These are phyloP conservation scores for Mortierella sp. DNA, from an alignment of 371 early-diverging fungal species.

Conservation along the genomic window DNA sequence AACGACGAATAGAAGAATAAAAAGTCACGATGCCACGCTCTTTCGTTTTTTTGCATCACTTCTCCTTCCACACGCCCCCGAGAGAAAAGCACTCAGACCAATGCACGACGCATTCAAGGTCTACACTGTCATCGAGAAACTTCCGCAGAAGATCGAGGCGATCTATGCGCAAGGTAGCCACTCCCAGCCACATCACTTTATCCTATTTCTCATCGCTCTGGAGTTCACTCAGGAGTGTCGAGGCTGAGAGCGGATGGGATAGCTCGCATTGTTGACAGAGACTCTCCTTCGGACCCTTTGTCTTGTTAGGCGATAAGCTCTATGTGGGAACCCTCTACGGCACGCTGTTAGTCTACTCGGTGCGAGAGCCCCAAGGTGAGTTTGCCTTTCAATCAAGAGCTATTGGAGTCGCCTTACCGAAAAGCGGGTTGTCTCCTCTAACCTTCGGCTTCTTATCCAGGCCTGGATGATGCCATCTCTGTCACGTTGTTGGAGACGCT, in stretches of 20 bases:
- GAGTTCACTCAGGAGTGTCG: no score
- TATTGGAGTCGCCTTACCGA: no score
- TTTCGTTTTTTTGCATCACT: no score
- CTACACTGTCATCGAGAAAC: slow-evolving; percentile 72
- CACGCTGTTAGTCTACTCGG: slow-evolving; percentile 75
- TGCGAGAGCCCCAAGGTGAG: slow-evolving; percentile 71
- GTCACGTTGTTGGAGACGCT: slow-evolving; percentile 72
- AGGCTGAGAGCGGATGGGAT: no score
- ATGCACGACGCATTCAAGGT: slow-evolving; percentile 79
- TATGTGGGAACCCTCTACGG: slow-evolving; percentile 79
- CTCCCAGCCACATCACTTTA: no score
- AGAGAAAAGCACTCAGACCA: background rate
- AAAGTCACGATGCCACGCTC: no score
- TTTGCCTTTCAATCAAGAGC: no score
- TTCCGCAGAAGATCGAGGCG: slow-evolving; percentile 67
- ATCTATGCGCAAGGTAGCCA: slow-evolving; percentile 73
- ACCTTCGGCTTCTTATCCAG: background rate
- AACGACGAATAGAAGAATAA: no score
- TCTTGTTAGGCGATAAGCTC: slow-evolving; percentile 69
- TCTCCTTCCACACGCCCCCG: background rate
- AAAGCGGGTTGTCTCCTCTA: no score
- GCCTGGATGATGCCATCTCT: slow-evolving; percentile 50
- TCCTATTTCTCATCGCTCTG: no score
- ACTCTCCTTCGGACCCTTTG: background rate
- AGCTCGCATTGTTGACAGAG: background rate